phyloP scores from a whole-genome alignment of 2,329 filamentous ascomycete genomes.

The Alternaria postmessia region DNA sequence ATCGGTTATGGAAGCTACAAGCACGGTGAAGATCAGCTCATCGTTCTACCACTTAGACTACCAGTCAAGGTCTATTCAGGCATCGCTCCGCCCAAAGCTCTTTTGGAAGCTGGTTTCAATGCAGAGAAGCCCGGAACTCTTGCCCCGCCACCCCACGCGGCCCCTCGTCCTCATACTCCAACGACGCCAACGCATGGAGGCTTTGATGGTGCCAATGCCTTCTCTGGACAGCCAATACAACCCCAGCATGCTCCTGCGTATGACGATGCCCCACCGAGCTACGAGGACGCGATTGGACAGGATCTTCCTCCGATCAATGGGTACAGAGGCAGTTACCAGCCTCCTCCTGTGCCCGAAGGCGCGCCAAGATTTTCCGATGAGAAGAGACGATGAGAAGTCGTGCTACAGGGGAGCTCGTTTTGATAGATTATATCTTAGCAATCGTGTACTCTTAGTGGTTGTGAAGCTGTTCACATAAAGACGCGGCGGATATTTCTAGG shows the following conservation, averaged over 20 bases:
- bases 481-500: not conserved
- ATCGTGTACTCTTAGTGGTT: not conserved
- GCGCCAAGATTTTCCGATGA: slow-evolving; percentile 49
- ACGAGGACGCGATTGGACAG: slow-evolving; percentile 90
- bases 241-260: slow-evolving; percentile 53
- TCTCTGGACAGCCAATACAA: slow-evolving; percentile 30
- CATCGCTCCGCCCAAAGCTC: slow-evolving; percentile 78
- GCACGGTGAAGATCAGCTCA: slow-evolving; percentile 69
- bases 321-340: slow-evolving; percentile 70
- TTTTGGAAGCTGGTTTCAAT: slow-evolving; percentile 71
- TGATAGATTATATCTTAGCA: not conserved
- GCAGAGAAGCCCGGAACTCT: slow-evolving; percentile 26
- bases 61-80: slow-evolving; percentile 86
- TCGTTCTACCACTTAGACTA: slow-evolving; percentile 81
- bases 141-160: slow-evolving; percentile 23
- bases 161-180: slow-evolving; percentile 36
- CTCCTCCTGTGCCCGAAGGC: slow-evolving; percentile 51
- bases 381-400: slow-evolving; percentile 40
- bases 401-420: not conserved
- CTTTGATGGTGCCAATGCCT: slow-evolving; percentile 26
- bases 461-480: not conserved
- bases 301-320: slow-evolving; percentile 77
- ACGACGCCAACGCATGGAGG: slow-evolving; percentile 34
- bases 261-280: slow-evolving; percentile 90
- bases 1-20: slow-evolving; percentile 74